A percentile compares a stretch with the other conserved stretches of the same genome.
Conservation (phyloP, 345 rosid genomes). For the Salix udensis region DNA sequence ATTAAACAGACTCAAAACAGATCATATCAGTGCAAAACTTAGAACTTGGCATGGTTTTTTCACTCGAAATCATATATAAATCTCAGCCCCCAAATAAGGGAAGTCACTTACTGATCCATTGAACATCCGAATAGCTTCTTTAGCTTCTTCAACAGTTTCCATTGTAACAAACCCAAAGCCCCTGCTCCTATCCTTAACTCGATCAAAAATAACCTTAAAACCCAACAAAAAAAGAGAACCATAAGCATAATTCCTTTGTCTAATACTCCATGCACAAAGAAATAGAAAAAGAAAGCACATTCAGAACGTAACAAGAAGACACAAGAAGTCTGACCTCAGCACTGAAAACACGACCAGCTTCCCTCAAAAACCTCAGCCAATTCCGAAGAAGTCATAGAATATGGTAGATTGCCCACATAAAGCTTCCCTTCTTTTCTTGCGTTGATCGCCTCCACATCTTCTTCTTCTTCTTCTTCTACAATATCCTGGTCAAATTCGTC, state of each 20-base stretch:
- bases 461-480: conserved; percentile 24
- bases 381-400: conserved; percentile 59
- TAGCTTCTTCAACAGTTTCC: conserved; percentile 73
- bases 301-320: background rate
- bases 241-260: background rate
- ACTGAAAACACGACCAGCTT: conserved; percentile 66
- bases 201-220: conserved; percentile 67
- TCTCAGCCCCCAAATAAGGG: background rate
- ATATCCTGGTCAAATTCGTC: conserved; percentile 23
- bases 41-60: background rate
- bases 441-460: conserved; percentile 14
- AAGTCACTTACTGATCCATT: conserved; percentile 68
- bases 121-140: conserved; percentile 72
- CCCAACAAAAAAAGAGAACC: background rate
- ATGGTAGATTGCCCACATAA: conserved; percentile 83
- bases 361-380: conserved; percentile 58
- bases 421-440: conserved; percentile 54
- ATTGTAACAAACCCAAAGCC: conserved; percentile 88
- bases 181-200: conserved; percentile 90
- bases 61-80: background rate
- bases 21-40: background rate
- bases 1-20: background rate
- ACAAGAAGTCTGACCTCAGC: conserved; percentile 52
- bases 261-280: background rate
- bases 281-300: background rate